Percentiles rank a stretch among this genome's conserved stretches.
Conservation (phyloP, 805 yeast species). For the Sugiyamaella valdiviana region DNA sequence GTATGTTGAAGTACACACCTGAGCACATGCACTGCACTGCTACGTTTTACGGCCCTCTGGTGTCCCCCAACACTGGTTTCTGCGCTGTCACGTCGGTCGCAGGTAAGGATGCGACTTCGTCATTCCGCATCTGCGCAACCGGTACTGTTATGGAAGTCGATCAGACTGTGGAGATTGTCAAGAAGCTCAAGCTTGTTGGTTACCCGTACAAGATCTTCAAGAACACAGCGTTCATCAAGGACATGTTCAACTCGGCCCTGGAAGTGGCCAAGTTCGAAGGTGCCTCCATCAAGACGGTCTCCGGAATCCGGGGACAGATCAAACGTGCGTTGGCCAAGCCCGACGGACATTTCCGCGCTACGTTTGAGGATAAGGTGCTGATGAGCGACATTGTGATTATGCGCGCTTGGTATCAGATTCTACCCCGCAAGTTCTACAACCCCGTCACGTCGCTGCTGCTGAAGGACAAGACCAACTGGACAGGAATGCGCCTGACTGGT, state of each 20-base stretch:
- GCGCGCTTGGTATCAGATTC: constrained; percentile 96
- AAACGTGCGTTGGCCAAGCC: constrained; percentile 91
- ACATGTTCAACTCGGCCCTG: constrained; percentile 86
- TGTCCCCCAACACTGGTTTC: constrained; percentile 95
- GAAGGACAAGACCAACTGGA: constrained; percentile 77
- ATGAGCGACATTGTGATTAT: constrained; percentile 77
- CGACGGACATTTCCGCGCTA: constrained; percentile 92
- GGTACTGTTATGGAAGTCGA: constrained; percentile 94
- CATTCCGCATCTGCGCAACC: constrained; percentile 93
- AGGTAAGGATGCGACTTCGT: constrained; percentile 73
- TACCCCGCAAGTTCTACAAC: constrained; percentile 83
- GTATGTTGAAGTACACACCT: constrained; percentile 97
- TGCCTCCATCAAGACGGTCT: constrained; percentile 91
- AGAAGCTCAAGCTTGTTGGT: constrained; percentile 92
- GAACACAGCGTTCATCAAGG: constrained; percentile 95
- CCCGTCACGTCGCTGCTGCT: constrained; percentile 90
- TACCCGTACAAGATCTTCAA: constrained; percentile 88
- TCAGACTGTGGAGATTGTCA: constrained; percentile 82
- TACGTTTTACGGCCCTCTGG: constrained; percentile 93
- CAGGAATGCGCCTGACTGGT: constrained; percentile 94
- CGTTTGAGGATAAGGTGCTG: constrained; percentile 91
- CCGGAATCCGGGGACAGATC: constrained; percentile 96
- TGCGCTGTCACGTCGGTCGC: constrained; percentile 91
- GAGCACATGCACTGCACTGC: constrained; percentile 97
- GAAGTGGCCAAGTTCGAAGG: constrained; percentile 99